Evolutionary conservation across 208 protist genomes (phyloP), one percentile per base, ranked within the genome.

Genomic region (Crithidia thermophila): DNA sequence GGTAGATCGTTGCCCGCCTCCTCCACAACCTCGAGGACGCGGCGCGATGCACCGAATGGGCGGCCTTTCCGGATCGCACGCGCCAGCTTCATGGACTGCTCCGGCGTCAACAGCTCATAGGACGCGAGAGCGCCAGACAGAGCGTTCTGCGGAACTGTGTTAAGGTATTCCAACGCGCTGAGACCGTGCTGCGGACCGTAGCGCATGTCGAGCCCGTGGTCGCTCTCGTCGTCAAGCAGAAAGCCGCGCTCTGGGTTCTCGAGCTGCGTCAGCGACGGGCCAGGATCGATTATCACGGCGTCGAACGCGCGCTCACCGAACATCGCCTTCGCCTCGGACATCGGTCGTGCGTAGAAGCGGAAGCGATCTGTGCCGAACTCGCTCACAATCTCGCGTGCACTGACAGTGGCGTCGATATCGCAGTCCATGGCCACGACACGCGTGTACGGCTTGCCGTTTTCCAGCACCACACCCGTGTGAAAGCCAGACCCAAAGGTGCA

Each of bases 251-350:
- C 81, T 1, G 88, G 88, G 49, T 94, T 75, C 61, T 85, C 87
- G 4, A 94, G 72, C 51, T 96, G 91, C 18, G 86, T 90, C 2
- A 81, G 20, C 7, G 91, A 94, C 4, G 88, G 86, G 0, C 91
- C 91, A 23, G 88, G 70, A 62, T 96, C 91, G 31, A 96, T 94
- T 72, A 96, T 87, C 4, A 96, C 79, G 23, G 91, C 84, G 49
- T 96, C 91, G 68, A 96, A 96, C 10, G 81, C 57, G 0, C 82
- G 50, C 72, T 94, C 88, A 13, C 91, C 91, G 72, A 96, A 96
- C 84, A 96, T 85, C 25, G 78, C 67, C 34, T 83, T 73, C 5
- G 82, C 79, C 63, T 93, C 85, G 4, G 91, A 96, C 87, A 96
- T 94, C 5, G 55, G 71, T 33, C 75, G 60, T 14, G 76, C 76